phyloP scores from a whole-genome alignment of 225 moss, liverwort and hornwort genomes.

The Sphagnum tenellum region DNA sequence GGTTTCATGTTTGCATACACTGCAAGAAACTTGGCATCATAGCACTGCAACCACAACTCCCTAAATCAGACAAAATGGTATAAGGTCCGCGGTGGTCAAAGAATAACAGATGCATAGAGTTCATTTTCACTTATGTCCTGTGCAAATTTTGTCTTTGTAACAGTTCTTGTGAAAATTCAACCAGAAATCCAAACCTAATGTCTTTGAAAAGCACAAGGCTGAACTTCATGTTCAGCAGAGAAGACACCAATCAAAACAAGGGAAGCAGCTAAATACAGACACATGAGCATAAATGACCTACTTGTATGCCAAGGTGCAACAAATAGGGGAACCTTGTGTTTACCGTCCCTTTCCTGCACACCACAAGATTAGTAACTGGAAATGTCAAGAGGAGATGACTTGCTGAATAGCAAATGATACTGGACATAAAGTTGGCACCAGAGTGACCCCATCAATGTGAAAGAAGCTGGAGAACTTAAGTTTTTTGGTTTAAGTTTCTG shows the following conservation, averaged over 20 bases:
- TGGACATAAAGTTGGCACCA: no score
- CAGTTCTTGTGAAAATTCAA: not conserved
- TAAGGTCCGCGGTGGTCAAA: no score
- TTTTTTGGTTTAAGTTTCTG: no score
- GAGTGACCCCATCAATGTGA: no score
- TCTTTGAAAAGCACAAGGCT: not conserved
- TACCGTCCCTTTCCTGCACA: slow-evolving; percentile 48
- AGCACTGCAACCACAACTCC: slow-evolving; percentile 46
- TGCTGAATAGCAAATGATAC: no score
- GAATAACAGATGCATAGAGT: not conserved
- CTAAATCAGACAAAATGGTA: no score
- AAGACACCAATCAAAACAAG: not conserved
- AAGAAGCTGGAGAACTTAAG: no score
- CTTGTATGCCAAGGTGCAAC: slow-evolving; percentile 92
- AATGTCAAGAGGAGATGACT: no score
- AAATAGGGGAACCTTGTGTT: slow-evolving; percentile 78
- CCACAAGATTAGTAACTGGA: no score
- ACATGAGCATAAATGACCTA: slow-evolving; percentile 6
- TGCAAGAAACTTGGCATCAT: slow-evolving; percentile 72
- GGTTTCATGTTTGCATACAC: slow-evolving; percentile 58
- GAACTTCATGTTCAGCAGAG: no score
- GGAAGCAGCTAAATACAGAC: not conserved
- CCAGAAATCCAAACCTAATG: no score
- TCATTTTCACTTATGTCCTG: not conserved
- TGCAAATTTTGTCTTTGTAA: not conserved